Evolutionary conservation across 1,139 yeast species (phyloP).

Genomic region (Candida sanyaensis): DNA sequence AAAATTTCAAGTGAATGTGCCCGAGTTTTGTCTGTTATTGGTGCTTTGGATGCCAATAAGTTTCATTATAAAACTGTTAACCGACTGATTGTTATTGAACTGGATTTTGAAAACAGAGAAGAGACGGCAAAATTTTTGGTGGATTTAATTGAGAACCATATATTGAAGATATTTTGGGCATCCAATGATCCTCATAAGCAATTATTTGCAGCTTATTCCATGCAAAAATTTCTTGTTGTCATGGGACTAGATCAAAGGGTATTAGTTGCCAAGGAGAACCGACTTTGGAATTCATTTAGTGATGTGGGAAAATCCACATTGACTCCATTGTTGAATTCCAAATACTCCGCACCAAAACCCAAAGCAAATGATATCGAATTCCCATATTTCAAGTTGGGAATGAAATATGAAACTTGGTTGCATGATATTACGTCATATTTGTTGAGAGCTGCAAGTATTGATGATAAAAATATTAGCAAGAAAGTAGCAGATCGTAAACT

Average conservation of each 20-base stretch:
- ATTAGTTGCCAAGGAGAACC: slow-evolving; percentile 18
- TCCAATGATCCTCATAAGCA: slow-evolving; percentile 88
- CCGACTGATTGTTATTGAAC: slow-evolving; percentile 50
- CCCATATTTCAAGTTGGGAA: slow-evolving; percentile 37
- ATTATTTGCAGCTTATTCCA: slow-evolving; percentile 80
- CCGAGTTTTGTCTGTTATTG: slow-evolving; percentile 71
- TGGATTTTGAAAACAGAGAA: slow-evolving; percentile 59
- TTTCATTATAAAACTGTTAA: slow-evolving; percentile 50
- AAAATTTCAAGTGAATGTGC: slow-evolving; percentile 63
- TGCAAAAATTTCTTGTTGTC: slow-evolving; percentile 80
- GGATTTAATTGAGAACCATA: slow-evolving; percentile 63
- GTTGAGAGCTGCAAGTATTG: slow-evolving; percentile 41
- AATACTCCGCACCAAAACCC: slow-evolving; percentile 56
- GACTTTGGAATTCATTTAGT: slow-evolving; percentile 61
- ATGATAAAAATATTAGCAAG: slow-evolving; percentile 10
- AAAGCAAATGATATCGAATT: slow-evolving; percentile 34
- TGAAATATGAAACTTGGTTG: slow-evolving; percentile 63
- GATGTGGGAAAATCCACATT: slow-evolving; percentile 74
- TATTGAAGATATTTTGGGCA: slow-evolving; percentile 85
- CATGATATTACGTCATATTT: slow-evolving; percentile 67
- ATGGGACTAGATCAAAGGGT: slow-evolving; percentile 54
- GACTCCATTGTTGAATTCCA: slow-evolving; percentile 73
- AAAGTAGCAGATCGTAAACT: slow-evolving; percentile 20
- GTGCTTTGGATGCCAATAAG: slow-evolving; percentile 73
- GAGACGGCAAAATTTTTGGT: slow-evolving; percentile 69